Percentiles rank a stretch among this genome's conserved stretches.
Conservation (phyloP, 148 eudicot genomes). For the Vaccinium corymbosum region DNA sequence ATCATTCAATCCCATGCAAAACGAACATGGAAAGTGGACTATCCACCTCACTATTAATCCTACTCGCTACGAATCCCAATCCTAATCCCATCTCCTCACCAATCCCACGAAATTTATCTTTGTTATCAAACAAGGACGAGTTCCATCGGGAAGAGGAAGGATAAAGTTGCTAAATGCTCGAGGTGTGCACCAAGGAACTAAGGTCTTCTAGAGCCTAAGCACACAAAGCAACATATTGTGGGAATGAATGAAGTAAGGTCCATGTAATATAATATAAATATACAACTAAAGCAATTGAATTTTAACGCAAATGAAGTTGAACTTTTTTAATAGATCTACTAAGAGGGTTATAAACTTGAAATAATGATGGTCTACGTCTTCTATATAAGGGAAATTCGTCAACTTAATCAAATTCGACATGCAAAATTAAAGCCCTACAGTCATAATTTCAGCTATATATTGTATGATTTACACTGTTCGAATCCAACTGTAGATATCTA, state of each 20-base stretch:
- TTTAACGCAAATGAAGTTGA: background rate
- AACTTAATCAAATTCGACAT: background rate
- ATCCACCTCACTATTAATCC: no score
- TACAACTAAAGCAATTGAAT: background rate
- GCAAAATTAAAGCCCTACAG: background rate
- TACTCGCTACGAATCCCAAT: no score
- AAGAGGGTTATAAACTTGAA: background rate
- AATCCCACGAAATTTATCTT: no score
- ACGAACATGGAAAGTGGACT: no score
- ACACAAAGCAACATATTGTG: background rate
- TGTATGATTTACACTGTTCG: background rate
- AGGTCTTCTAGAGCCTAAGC: background rate
- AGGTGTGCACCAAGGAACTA: background rate
- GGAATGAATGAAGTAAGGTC: background rate
- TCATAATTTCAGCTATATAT: slow-evolving; percentile 1
- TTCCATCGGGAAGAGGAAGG: background rate
- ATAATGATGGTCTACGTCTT: background rate
- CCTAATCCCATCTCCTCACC: no score
- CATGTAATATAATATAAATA: background rate
- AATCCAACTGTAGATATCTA: background rate
- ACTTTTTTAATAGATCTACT: background rate
- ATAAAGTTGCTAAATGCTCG: background rate
- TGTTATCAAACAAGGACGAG: no score
- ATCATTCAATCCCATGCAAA: no score
- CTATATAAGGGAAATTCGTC: background rate